Conservation (phyloP, 306 rosid species). For the Medicago arabica region DNA sequence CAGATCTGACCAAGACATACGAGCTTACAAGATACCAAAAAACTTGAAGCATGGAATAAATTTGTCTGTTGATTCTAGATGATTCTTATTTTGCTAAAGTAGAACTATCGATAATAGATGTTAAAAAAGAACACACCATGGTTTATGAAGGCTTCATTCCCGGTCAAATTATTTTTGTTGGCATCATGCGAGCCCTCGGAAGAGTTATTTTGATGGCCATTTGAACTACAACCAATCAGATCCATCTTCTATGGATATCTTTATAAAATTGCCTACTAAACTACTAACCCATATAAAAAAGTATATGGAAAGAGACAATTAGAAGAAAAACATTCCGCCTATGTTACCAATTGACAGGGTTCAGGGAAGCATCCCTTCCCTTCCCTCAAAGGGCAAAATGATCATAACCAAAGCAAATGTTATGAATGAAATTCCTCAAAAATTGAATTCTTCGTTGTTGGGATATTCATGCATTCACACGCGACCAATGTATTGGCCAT, state of each 20-base stretch:
- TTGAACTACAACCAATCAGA: slow-evolving; percentile 48
- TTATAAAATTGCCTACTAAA: slow-evolving; percentile 50
- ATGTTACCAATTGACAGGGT: no score
- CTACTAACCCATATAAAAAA: slow-evolving; percentile 38
- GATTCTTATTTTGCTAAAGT: neutral
- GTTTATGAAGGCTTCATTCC: slow-evolving; percentile 52
- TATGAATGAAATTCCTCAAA: no score
- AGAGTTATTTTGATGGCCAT: slow-evolving; percentile 45
- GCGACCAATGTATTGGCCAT: neutral
- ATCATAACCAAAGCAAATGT: no score
- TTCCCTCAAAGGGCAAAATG: no score
- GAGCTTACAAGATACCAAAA: neutral
- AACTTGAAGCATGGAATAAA: neutral
- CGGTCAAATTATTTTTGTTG: slow-evolving; percentile 37
- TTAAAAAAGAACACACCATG: slow-evolving; percentile 48
- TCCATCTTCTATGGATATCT: slow-evolving; percentile 52
- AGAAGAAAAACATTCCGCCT: no score
- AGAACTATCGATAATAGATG: neutral
- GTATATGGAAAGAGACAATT: slow-evolving; percentile 24
- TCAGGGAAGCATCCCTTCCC: no score
- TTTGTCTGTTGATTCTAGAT: neutral
- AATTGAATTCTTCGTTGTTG: neutral
- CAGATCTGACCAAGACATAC: neutral
- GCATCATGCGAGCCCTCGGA: slow-evolving; percentile 40
- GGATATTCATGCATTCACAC: neutral